Percentiles rank a stretch among this genome's conserved stretches.
These are phyloP conservation scores for Nitzschia putrida DNA, from an alignment of 108 stramenopile species.

Conservation along the genomic window DNA sequence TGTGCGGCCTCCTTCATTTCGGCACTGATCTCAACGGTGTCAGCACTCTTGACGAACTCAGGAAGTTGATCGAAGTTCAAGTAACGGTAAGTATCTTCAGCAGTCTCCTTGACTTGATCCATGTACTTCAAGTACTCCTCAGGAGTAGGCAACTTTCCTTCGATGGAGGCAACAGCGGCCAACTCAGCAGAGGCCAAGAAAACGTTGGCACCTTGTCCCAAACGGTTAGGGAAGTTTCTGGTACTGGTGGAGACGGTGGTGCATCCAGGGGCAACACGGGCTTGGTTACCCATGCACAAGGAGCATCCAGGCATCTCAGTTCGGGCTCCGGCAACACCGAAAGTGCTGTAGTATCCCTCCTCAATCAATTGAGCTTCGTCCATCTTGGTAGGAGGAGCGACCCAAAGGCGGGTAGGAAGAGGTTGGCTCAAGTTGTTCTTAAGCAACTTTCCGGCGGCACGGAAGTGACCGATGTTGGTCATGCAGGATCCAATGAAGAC, in stretches of 20 bases:
- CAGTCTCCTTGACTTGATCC: constrained; percentile 77
- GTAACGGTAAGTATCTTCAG: constrained; percentile 93
- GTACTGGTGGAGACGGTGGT: constrained; percentile 94
- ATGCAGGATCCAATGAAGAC: constrained; percentile 97
- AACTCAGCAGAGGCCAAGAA: constrained; percentile 92
- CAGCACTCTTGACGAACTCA: constrained; percentile 82
- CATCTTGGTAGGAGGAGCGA: constrained; percentile 96
- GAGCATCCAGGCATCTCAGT: constrained; percentile 97
- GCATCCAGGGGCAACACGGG: constrained; percentile 89
- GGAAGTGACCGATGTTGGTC: constrained; percentile 98
- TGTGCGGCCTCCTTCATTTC: constrained; percentile 88
- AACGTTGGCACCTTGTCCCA: constrained; percentile 95
- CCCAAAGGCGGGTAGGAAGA: constrained; percentile 90
- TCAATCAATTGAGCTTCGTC: constrained; percentile 94
- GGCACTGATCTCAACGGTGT: constrained; percentile 78
- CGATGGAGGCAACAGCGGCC: constrained; percentile 87
- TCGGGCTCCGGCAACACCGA: constrained; percentile 90
- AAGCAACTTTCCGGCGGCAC: constrained; percentile 93
- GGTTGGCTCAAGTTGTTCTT: constrained; percentile 54
- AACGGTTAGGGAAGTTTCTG: constrained; percentile 95
- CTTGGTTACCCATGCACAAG: constrained; percentile 98
- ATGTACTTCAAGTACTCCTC: constrained; percentile 89
- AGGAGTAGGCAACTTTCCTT: constrained; percentile 84
- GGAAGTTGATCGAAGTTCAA: constrained; percentile 94
- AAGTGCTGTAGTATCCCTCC: constrained; percentile 96